Conservation (phyloP, 495 filamentous ascomycete species). For the Talaromyces liani region DNA sequence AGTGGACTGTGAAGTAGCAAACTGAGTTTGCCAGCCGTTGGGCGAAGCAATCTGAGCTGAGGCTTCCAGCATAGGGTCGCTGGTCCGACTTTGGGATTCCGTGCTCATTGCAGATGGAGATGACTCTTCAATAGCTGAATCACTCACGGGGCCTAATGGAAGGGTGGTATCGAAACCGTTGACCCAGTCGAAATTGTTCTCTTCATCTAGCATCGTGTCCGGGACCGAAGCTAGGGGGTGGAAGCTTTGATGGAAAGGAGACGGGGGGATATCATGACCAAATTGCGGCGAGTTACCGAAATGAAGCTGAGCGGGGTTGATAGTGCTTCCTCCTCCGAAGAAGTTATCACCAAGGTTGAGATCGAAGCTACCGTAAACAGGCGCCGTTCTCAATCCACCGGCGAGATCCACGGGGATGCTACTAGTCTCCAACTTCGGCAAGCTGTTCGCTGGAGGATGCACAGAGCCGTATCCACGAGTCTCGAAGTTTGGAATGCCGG, state of each 20-base stretch:
- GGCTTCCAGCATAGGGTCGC: conserved; percentile 86
- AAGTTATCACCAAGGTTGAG: conserved; percentile 69
- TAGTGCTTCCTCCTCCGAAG: conserved; percentile 67
- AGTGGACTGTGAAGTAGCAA: conserved; percentile 54
- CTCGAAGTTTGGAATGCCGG: conserved; percentile 53
- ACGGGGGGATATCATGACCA: conserved; percentile 60
- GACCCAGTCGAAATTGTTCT: conserved; percentile 79
- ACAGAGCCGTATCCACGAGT: conserved; percentile 67
- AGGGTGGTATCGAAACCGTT: conserved; percentile 71
- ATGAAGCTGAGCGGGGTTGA: conserved; percentile 95
- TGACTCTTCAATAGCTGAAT: conserved; percentile 81
- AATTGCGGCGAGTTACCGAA: conserved; percentile 78
- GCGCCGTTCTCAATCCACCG: conserved; percentile 70
- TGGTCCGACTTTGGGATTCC: conserved; percentile 83
- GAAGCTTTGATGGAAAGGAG: conserved; percentile 63
- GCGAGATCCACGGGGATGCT: conserved; percentile 55
- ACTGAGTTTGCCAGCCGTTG: conserved; percentile 56
- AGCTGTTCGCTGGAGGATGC: conserved; percentile 46
- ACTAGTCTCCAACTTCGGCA: conserved; percentile 81
- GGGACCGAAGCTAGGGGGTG: conserved; percentile 45
- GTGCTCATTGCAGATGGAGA: conserved; percentile 94
- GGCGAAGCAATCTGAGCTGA: conserved; percentile 55
- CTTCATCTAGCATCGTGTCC: conserved; percentile 58
- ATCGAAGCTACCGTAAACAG: conserved; percentile 61
- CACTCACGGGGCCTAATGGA: conserved; percentile 59